Evolutionary conservation across 108 stramenopile species (phyloP).

Genomic region (Skeletonema tropicum): DNA sequence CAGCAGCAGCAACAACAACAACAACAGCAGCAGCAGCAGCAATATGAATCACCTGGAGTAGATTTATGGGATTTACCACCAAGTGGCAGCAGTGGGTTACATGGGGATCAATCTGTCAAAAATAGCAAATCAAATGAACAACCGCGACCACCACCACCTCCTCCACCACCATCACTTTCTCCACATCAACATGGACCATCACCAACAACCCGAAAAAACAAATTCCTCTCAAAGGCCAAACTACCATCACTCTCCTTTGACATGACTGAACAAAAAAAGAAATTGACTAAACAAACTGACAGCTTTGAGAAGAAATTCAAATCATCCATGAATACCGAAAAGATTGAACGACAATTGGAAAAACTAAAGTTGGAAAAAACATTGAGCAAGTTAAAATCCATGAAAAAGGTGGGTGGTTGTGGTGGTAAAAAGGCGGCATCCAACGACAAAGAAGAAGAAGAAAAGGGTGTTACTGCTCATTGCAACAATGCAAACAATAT

Average conservation of each 20-base stretch:
- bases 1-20: background rate
- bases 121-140: background rate
- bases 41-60: conserved; percentile 7
- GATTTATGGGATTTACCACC: conserved; percentile 8
- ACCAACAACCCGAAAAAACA: background rate
- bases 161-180: conserved; percentile 3
- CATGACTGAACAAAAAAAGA: conserved; percentile 19
- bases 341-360: conserved; percentile 36
- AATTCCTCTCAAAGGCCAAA: background rate
- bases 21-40: background rate
- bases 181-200: background rate
- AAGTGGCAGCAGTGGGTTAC: background rate
- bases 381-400: conserved; percentile 31
- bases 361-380: conserved; percentile 23
- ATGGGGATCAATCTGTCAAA: background rate
- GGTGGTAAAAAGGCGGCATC: background rate
- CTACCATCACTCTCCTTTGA: background rate
- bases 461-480: background rate
- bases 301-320: conserved; percentile 5
- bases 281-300: conserved; percentile 8
- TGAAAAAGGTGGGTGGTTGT: conserved; percentile 6
- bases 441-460: too few relatives aligned
- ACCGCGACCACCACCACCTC: conserved; percentile 1
- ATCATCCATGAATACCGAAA: conserved; percentile 15
- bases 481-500: background rate